phyloP scores from a whole-genome alignment of 2,329 filamentous ascomycete genomes.

The Penicillium psychrosexuale region DNA sequence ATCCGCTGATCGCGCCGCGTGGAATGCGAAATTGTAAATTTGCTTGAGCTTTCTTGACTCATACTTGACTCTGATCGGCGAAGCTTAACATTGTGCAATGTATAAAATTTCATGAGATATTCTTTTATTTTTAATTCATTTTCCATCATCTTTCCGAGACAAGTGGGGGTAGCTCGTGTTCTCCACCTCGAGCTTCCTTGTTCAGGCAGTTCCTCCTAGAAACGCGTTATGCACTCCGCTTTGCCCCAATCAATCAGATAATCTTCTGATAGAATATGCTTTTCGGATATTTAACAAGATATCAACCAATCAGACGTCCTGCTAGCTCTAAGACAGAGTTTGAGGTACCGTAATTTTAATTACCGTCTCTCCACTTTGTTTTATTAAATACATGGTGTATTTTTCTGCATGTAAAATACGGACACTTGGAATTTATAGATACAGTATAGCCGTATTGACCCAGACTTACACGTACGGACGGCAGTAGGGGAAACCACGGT shows the following conservation, averaged over 20 bases:
- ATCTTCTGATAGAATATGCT: neutral
- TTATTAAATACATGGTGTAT: neutral
- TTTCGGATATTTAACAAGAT: neutral
- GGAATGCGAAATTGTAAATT: slow-evolving; percentile 46
- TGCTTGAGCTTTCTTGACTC: neutral
- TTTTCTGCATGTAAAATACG: neutral
- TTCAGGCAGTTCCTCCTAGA: neutral
- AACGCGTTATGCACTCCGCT: neutral
- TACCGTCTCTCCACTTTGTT: too few relatives aligned
- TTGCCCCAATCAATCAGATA: slow-evolving; percentile 6
- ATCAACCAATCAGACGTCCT: neutral
- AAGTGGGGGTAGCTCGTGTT: neutral
- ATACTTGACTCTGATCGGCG: neutral
- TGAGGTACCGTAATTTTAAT: too few relatives aligned
- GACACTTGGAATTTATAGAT: fast-evolving
- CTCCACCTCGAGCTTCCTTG: neutral
- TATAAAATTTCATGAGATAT: slow-evolving; percentile 1
- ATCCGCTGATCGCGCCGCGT: slow-evolving; percentile 46
- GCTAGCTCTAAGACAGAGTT: neutral
- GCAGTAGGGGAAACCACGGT: neutral
- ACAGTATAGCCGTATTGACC: neutral
- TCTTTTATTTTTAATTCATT: neutral
- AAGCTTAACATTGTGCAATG: neutral
- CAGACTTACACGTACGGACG: neutral
- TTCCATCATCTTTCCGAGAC: neutral